Evolutionary conservation across 1,139 yeast genomes (phyloP), one percentile per base, ranked within the genome.

Genomic region (Blastobotrys persicus): DNA sequence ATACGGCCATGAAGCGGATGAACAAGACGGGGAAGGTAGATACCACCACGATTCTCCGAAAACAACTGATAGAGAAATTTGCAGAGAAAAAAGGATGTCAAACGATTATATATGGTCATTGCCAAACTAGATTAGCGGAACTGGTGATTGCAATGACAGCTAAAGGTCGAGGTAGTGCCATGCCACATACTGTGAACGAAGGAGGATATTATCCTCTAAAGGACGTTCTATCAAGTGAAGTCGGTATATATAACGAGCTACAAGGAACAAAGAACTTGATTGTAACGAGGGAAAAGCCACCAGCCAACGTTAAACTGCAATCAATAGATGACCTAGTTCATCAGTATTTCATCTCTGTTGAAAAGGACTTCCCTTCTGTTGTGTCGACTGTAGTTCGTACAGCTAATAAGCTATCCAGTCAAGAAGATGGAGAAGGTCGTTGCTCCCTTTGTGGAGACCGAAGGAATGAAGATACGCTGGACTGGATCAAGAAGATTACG

Each of bases 321-420:
- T 86, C 96, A 1, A 83, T 92, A 28, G 82, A 87, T 59, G 95
- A 88, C 60, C 74, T 92, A 45, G 83, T 91, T 1, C 73, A 81
- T 37, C 79, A 83, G 49, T 92, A 92, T 65, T 88, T 89, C 60
- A 75, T 72, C 33, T 77, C 77, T 39, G 80, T 91, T 32, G 96
- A 89, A 61, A 76, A 79, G 7, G 95, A 86, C 5, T 91, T 89
- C 61, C 88, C 96, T 0, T 88, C 95, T 46, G 88, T 94, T 2
- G 92, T 94, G 2, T 85, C 97, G 0, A 91, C 98, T 0, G 98
- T 92, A 16, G 91, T 89, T 11, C 83, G 88, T 55, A 91, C 96
- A 0, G 96, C 95, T 9, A 83, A 83, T 46, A 91, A 92, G 65
- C 70, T 92, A 45, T 26, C 26, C 11, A 37, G 26, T 4, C 13